Percentiles rank a stretch among this genome's conserved stretches.
These are phyloP conservation scores for Alternaria alternata DNA, from an alignment of 2,329 filamentous ascomycete genomes.

Conservation along the genomic window DNA sequence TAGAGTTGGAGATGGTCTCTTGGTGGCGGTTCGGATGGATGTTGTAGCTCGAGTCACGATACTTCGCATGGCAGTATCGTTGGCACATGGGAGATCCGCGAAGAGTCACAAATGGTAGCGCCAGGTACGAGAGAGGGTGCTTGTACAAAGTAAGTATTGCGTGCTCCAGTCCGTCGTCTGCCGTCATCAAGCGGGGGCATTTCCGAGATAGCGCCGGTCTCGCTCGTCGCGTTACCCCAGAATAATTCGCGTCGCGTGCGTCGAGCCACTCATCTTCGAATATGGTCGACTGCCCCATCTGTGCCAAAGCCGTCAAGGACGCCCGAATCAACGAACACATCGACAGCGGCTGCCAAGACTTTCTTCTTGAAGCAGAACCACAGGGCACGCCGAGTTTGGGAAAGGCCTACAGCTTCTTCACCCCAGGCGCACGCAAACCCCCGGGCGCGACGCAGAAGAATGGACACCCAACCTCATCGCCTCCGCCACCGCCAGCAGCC, in stretches of 20 bases:
- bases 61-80: slow-evolving; percentile 24
- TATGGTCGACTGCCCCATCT: slow-evolving; percentile 82
- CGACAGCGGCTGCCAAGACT: slow-evolving; percentile 79
- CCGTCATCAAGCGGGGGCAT: slow-evolving; percentile 41
- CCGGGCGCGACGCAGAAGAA: slow-evolving; percentile 30
- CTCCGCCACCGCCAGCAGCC: slow-evolving; percentile 21
- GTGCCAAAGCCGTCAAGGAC: slow-evolving; percentile 74
- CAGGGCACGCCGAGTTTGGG: slow-evolving; percentile 42
- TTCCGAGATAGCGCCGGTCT: slow-evolving; percentile 26
- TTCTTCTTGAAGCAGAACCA: slow-evolving; percentile 64
- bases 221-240: slow-evolving; percentile 22
- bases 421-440: slow-evolving; percentile 57
- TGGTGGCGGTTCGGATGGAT: slow-evolving; percentile 4
- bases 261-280: slow-evolving; percentile 15
- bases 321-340: slow-evolving; percentile 88
- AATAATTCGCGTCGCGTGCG: slow-evolving; percentile 23
- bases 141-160: slow-evolving; percentile 26
- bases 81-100: not conserved
- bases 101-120: not conserved
- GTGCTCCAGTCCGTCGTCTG: slow-evolving; percentile 36
- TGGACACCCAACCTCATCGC: slow-evolving; percentile 30
- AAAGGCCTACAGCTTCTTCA: slow-evolving; percentile 62
- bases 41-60: slow-evolving; percentile 15
- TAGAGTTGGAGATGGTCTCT: slow-evolving; percentile 4
- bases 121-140: not conserved